phyloP scores from a whole-genome alignment of 2,329 filamentous ascomycete species.

The Cryphonectria carpinicola region DNA sequence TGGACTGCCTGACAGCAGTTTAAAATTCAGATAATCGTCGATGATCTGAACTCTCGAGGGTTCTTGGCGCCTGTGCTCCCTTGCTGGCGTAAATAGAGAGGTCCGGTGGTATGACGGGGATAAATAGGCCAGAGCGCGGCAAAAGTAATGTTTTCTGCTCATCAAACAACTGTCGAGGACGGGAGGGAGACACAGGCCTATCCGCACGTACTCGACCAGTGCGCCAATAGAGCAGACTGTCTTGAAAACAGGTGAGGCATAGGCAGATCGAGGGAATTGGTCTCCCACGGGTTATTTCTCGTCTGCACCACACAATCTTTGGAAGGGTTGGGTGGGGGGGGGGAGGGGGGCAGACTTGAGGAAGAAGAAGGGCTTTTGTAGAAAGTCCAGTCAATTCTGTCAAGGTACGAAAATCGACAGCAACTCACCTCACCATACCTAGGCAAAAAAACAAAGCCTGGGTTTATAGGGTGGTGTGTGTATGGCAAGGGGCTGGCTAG shows the following conservation, averaged over 20 bases:
- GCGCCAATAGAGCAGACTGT: background rate
- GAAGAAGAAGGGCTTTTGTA: conserved; percentile 6
- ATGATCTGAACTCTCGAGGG: background rate
- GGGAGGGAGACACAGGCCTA: background rate
- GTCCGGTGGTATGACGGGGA: background rate
- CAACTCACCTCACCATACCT: conserved; percentile 1
- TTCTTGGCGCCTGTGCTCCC: background rate
- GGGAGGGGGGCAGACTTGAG: background rate
- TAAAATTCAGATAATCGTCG: background rate
- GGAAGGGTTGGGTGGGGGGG: background rate
- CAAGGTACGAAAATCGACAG: background rate
- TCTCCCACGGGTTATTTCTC: background rate
- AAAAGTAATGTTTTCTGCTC: background rate
- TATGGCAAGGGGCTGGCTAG: conserved; percentile 3
- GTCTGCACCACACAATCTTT: background rate
- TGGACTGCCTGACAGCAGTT: background rate
- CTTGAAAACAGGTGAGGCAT: background rate
- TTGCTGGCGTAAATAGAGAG: conserved; percentile 2
- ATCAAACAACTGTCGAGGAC: background rate
- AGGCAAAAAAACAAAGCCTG: background rate
- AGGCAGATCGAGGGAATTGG: background rate
- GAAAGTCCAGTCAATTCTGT: background rate
- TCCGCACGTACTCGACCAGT: background rate
- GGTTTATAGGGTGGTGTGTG: background rate
- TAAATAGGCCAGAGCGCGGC: background rate